Base-by-base conservation (phyloP, 2,329 filamentous ascomycete genomes). In the Colletotrichum sp. region DNA sequence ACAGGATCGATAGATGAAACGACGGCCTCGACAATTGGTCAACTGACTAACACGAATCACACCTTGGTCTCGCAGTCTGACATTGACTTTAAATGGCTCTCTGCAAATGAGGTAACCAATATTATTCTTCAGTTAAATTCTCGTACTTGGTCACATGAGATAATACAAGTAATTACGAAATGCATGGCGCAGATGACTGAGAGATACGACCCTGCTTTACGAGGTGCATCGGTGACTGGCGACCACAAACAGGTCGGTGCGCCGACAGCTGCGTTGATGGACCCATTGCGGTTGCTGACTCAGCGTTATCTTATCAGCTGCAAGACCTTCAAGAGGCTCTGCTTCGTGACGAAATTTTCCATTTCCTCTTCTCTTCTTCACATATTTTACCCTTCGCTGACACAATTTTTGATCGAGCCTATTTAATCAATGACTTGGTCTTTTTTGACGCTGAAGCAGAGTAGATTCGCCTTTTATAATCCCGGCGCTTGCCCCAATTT, bases 381-480 rank as follows among this genome's bases (percentile, higher is more conserved):
- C 87, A 89, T 88, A 84, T 77, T 76, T 85, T 79, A 79, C 83
- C 84, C 86, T 87, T 88, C 84, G 82, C 84, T 82, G 83, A 84
- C 79, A 80, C 83, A 82, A 80, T 78, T 82, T 78, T 77, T 68
- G 75, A 83, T 82, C 78, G 81, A 82, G 84, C 82, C 79, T 78
- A 79, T 78, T 64, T 66, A 67, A 72, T 67, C 79, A 71, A 80
- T 87, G 87, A 84, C 86, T 84, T 85, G 78, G 88, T 88, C 88
- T 85, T 80, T 81, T 81, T 81, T 81, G 82, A 77, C 83, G 82
- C 84, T 83, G 89, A 91, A 91, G 90, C 86, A 92, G 90, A 92
- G 78, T 73, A 85, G 57, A 63, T 60, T 70, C 84, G 88, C 89
- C 87, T 88, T 91, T 91, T 88, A 91, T 90, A 91, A 92, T 92